phyloP scores from a whole-genome alignment of 2,329 filamentous ascomycete genomes.

The Grosmannia serpens region DNA sequence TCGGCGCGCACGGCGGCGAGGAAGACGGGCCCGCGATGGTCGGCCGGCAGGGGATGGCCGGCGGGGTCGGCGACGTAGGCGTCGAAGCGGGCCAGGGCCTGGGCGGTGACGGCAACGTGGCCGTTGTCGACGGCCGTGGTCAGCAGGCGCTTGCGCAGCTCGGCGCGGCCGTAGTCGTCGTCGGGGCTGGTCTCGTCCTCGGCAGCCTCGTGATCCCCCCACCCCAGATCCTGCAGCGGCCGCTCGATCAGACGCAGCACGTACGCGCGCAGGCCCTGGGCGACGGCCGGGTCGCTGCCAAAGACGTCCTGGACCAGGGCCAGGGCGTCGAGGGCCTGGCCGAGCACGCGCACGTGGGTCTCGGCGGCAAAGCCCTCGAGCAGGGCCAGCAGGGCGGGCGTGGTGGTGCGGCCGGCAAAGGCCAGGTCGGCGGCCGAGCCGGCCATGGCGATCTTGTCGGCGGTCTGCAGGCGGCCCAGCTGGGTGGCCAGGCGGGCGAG shows the following conservation, averaged over 20 bases:
- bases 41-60: slow-evolving; percentile 62
- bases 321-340: slow-evolving; percentile 68
- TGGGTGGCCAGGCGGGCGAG: slow-evolving; percentile 70
- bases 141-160: slow-evolving; percentile 75
- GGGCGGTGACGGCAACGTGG: slow-evolving; percentile 61
- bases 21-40: slow-evolving; percentile 71
- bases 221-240: slow-evolving; percentile 70
- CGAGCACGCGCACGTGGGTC: slow-evolving; percentile 79
- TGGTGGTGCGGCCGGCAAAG: slow-evolving; percentile 74
- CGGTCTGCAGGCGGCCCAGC: slow-evolving; percentile 62
- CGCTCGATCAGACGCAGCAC: slow-evolving; percentile 63
- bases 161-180: slow-evolving; percentile 57
- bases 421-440: slow-evolving; percentile 85
- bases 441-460: slow-evolving; percentile 88
- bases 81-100: slow-evolving; percentile 69
- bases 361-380: slow-evolving; percentile 76
- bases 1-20: slow-evolving; percentile 61
- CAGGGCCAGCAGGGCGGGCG: slow-evolving; percentile 70
- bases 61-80: slow-evolving; percentile 64
- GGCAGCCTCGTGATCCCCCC: slow-evolving; percentile 31
- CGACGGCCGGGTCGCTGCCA: slow-evolving; percentile 59
- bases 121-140: slow-evolving; percentile 62
- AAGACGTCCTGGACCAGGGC: slow-evolving; percentile 76
- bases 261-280: slow-evolving; percentile 65
- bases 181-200: slow-evolving; percentile 38